Evolutionary conservation across 1,139 yeast genomes (phyloP).

Genomic region (Saccharomyces hybrid): DNA sequence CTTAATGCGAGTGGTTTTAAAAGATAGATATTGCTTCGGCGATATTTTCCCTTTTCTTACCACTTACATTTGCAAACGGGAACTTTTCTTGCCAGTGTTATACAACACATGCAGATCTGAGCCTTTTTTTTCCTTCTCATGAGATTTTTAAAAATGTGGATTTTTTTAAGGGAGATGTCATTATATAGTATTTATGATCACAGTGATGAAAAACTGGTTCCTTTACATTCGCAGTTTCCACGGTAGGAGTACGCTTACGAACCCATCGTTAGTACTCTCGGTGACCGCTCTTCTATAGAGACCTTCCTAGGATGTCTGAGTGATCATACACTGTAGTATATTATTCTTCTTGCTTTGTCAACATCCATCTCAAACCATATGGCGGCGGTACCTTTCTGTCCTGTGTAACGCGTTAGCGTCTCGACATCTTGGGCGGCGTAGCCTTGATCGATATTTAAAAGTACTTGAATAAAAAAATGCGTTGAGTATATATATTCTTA

Average conservation of each 20-base stretch:
- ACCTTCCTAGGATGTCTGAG: slow-evolving; percentile 62
- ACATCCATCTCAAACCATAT: too few species aligned
- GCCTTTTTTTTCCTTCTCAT: slow-evolving; percentile 16
- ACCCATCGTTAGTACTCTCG: slow-evolving; percentile 73
- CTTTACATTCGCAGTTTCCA: slow-evolving; percentile 90
- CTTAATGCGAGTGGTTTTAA: not conserved
- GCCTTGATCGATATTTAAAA: too few species aligned
- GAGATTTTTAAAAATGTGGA: slow-evolving; percentile 1
- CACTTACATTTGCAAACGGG: slow-evolving; percentile 7
- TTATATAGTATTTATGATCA: slow-evolving; percentile 10
- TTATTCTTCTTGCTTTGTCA: not conserved
- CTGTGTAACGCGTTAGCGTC: too few species aligned
- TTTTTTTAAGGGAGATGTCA: not conserved
- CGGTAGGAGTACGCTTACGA: slow-evolving; percentile 78
- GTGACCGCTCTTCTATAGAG: slow-evolving; percentile 60
- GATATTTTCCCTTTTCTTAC: not conserved
- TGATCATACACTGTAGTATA: slow-evolving; percentile 15
- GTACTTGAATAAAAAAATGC: not conserved
- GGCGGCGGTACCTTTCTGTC: too few species aligned
- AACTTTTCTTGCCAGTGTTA: slow-evolving; percentile 87
- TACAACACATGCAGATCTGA: slow-evolving; percentile 39
- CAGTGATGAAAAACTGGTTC: slow-evolving; percentile 66
- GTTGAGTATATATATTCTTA: not conserved
- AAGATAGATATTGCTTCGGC: not conserved
- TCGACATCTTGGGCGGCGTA: too few species aligned